Evolutionary conservation across 306 rosid species (phyloP), one percentile per base, ranked within the genome.

Genomic region (Comarum palustre): DNA sequence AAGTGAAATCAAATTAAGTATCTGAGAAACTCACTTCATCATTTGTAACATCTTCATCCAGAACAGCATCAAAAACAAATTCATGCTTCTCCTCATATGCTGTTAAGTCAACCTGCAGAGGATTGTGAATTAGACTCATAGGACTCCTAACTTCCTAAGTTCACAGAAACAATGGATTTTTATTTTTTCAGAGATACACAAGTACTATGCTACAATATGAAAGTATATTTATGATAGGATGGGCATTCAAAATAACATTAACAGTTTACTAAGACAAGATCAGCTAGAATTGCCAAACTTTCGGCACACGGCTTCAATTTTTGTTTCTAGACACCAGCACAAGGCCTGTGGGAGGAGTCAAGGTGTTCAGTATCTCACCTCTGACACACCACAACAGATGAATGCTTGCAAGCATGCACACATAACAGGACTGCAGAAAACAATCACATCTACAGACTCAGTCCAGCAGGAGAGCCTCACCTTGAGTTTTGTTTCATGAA

Each of bases 401-500:
- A 41, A 41, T 39, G 34, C 69, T 25, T 67, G 22, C 55, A 24
- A 66, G 24, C 54, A 19, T 42, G 64, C 42, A 32, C 27, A 48
- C 38, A 38, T 20, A 15, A 13, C 5, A 39, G 63, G 19, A 52
- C 34, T 51, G 69, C 78, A 11, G 15, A 68, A 76, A 68, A 76
- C 31, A 77, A 75, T 59, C 34, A 22, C 22, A 47, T 29, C 27
- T 31, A 29, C 31, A 39, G 42, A 39, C 42, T 39, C 42, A 8
- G 11, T n/a, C 76, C 71, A 52, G 43, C n/a, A 60, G 43, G 41
- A 43, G 64, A 29, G 31, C 31, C 86, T 75, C 80, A 87, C 97
- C 90, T 91, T 89, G 51, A 87, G 88, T 81, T 89, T 91, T 83
- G 92, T 89, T 82, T 91, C 97, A 73, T 89, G 97, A 78, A 84